Evolutionary conservation across 1,284 basidiomycete genomes (phyloP), one percentile per base, ranked within the genome.

Genomic region (Fistulina hepatica): DNA sequence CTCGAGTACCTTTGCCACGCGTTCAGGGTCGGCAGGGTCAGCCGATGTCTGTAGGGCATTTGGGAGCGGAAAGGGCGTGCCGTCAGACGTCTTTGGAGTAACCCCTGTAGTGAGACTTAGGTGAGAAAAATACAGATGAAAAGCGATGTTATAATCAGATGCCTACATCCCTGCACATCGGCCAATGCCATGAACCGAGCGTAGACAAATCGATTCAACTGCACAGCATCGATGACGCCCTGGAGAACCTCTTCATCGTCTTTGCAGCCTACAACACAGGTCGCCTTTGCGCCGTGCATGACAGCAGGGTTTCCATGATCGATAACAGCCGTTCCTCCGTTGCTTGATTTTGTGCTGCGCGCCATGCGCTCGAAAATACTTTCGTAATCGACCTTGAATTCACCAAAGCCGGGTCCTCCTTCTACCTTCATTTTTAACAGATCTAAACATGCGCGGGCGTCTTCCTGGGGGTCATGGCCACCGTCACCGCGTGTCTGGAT

Each of bases 391-490:
- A 73, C 73, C 50, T 78, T 81, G 57, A 81, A 89, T 58, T 90
- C 83, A 5, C 91, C 91, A 53, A 84, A 97, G 0, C 78, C 77
- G 0, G 79, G 76, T 61, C 82, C 88, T 45, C 80, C 67, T 31
- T 74, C 68, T 13, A 94, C 53, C 57, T 95, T 95, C 54, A 81
- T 77, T 52, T 71, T 70, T 15, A 95, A 55, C 16, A 95, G 62
- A 41, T 93, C 89, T 11, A 89, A 48, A 50, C 89, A 92, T 0
- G 91, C 83, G 9, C 77, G 65, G 0, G 92, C 91, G 48, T 95
- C 92, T 55, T 95, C 91, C 50, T 88, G 82, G 2, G 89, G 86
- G 50, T 94, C 84, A 55, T 95, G 91, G 1, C 92, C 92, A 1
- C 78, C 76, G 22, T 77, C 76, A 0, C 77, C 78, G 0, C 69